Conservation (phyloP, 2,329 filamentous ascomycete genomes). For the Lasiodiplodia hormozganensis region DNA sequence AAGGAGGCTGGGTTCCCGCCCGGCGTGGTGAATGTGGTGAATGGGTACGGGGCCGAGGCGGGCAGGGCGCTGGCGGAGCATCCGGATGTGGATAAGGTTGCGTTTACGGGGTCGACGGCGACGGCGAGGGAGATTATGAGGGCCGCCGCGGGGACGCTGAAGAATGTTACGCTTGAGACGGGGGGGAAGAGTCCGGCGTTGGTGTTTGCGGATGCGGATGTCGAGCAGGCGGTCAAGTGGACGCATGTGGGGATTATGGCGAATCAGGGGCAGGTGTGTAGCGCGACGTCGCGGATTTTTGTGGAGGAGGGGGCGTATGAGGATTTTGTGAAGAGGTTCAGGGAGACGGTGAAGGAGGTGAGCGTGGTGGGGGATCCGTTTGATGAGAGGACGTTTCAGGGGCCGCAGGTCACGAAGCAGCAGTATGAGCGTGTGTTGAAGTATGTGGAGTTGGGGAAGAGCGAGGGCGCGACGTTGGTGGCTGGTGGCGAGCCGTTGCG, state of each 20-base stretch:
- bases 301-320: conserved; percentile 67
- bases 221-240: conserved; percentile 48
- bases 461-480: conserved; percentile 60
- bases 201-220: conserved; percentile 60
- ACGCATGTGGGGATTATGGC: conserved; percentile 55
- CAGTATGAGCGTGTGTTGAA: conserved; percentile 67
- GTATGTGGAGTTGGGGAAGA: conserved; percentile 62
- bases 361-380: conserved; percentile 46
- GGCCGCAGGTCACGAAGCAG: conserved; percentile 69
- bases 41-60: conserved; percentile 62
- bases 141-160: conserved; percentile 61
- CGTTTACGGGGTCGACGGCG: conserved; percentile 66
- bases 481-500: conserved; percentile 54
- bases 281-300: conserved; percentile 60
- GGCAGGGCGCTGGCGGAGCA: conserved; percentile 66
- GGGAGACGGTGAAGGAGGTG: conserved; percentile 44
- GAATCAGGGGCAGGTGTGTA: conserved; percentile 61
- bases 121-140: conserved; percentile 67
- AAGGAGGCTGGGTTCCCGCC: conserved; percentile 56
- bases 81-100: conserved; percentile 66
- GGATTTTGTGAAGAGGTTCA: conserved; percentile 57
- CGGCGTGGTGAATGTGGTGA: conserved; percentile 66
- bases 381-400: conserved; percentile 53
- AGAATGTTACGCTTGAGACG: conserved; percentile 66
- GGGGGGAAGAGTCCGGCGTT: conserved; percentile 68